phyloP scores from a whole-genome alignment of 2,329 filamentous ascomycete genomes.

The Allantophomopsis lycopodina region DNA sequence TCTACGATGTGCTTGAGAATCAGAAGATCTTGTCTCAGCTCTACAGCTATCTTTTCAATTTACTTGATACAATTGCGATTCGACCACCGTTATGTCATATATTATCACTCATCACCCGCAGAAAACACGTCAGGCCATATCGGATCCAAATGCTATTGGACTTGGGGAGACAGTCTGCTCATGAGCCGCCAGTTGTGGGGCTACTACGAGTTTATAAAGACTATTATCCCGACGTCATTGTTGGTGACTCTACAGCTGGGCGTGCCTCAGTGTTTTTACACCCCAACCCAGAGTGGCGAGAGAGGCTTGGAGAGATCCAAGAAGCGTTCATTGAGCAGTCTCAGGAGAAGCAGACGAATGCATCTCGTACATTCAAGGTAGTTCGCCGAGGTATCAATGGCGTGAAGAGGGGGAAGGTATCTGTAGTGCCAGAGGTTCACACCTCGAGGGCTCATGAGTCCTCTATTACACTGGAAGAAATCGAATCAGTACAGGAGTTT shows the following conservation, averaged over 20 bases:
- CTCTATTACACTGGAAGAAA: conserved; percentile 61
- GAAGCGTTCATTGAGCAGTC: conserved; percentile 35
- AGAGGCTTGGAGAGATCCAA: conserved; percentile 54
- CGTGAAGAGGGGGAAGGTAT: conserved; percentile 31
- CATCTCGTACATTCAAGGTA: conserved; percentile 47
- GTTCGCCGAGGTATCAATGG: conserved; percentile 32
- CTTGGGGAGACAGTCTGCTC: conserved; percentile 45
- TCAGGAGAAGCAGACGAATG: conserved; percentile 23
- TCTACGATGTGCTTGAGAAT: conserved; percentile 58
- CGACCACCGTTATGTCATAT: conserved; percentile 51
- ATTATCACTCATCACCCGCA: conserved; percentile 63
- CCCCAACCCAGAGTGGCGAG: conserved; percentile 64
- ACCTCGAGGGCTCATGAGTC: conserved; percentile 61
- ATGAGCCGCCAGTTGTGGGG: conserved; percentile 61
- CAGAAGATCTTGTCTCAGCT: conserved; percentile 48
- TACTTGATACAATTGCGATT: conserved; percentile 68
- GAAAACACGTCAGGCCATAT: conserved; percentile 73
- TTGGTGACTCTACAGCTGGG: conserved; percentile 51
- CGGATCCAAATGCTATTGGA: conserved; percentile 63
- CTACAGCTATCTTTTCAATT: conserved; percentile 67
- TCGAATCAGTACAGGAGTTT: conserved; percentile 57
- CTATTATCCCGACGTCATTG: conserved; percentile 80
- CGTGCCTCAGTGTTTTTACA: conserved; percentile 54
- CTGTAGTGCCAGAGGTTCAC: conserved; percentile 52
- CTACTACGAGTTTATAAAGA: conserved; percentile 77